Evolutionary conservation across 1,284 basidiomycete species (phyloP).

Genomic region (Ustilago xerochloae): DNA sequence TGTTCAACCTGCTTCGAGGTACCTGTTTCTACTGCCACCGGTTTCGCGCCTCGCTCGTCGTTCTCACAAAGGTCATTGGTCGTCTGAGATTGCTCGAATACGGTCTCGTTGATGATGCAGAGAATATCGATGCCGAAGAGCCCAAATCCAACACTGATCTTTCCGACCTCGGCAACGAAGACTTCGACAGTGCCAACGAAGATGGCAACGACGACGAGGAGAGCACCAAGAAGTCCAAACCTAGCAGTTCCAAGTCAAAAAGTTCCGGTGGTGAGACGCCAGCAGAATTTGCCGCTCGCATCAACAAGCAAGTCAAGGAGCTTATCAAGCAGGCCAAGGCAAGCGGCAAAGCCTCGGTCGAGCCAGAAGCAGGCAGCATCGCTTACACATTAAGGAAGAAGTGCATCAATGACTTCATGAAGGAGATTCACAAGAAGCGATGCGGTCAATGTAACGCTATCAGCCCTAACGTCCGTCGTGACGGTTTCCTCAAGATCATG

Average conservation of each 20-base stretch:
- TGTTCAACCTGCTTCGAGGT: slow-evolving; percentile 86
- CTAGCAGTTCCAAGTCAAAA: slow-evolving; percentile 26
- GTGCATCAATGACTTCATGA: slow-evolving; percentile 84
- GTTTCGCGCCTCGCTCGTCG: slow-evolving; percentile 81
- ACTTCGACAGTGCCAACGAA: slow-evolving; percentile 46
- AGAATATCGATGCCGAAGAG: slow-evolving; percentile 72
- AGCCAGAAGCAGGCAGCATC: slow-evolving; percentile 72
- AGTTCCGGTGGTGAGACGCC: slow-evolving; percentile 65
- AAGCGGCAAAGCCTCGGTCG: slow-evolving; percentile 69
- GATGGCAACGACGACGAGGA: slow-evolving; percentile 49
- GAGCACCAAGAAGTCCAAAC: slow-evolving; percentile 65
- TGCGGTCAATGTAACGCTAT: slow-evolving; percentile 85
- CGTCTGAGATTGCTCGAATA: slow-evolving; percentile 90
- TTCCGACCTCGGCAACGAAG: slow-evolving; percentile 23
- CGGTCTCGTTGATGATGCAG: slow-evolving; percentile 85
- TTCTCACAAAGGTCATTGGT: slow-evolving; percentile 76
- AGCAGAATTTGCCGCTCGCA: slow-evolving; percentile 58
- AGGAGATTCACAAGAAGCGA: slow-evolving; percentile 75
- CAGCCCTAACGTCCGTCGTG: slow-evolving; percentile 89
- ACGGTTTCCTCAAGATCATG: slow-evolving; percentile 92
- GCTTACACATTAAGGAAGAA: slow-evolving; percentile 89
- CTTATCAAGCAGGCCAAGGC: slow-evolving; percentile 74
- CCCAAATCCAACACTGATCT: slow-evolving; percentile 23
- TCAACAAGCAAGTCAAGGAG: slow-evolving; percentile 72
- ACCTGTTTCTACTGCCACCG: slow-evolving; percentile 96